phyloP scores from a whole-genome alignment of 164 flowering plant species.

The Chimonanthus praecox region DNA sequence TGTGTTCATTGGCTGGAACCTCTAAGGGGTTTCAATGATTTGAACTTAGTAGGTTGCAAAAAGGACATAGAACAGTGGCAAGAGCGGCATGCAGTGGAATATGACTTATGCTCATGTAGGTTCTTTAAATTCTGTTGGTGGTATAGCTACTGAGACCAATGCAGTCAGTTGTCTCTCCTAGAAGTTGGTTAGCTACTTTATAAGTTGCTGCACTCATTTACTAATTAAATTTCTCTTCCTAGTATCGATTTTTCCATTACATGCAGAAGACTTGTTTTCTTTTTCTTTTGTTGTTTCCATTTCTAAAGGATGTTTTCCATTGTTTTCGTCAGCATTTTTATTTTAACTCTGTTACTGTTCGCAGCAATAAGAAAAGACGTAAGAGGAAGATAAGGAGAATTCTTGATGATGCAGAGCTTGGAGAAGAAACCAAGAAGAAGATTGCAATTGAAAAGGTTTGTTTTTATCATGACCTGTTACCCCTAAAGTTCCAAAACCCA shows the following conservation, averaged over 20 bases:
- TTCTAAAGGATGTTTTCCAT: too few species aligned
- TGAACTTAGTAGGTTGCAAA: neutral
- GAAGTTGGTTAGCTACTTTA: neutral
- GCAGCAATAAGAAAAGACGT: conserved; percentile 48
- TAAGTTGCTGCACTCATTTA: neutral
- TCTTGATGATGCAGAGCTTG: conserved; percentile 86
- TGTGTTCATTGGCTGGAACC: neutral
- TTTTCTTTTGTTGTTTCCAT: too few species aligned
- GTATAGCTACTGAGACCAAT: neutral
- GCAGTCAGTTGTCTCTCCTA: conserved; percentile 1
- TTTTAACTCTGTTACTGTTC: neutral
- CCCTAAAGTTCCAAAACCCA: too few species aligned
- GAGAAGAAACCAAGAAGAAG: conserved; percentile 92
- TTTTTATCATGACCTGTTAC: neutral
- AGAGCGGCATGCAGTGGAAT: neutral
- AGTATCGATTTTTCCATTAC: neutral
- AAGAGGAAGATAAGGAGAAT: conserved; percentile 84
- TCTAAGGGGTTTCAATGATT: neutral
- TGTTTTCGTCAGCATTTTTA: neutral
- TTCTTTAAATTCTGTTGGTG: neutral
- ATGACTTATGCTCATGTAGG: neutral
- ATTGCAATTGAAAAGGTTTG: conserved; percentile 95
- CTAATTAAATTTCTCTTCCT: neutral
- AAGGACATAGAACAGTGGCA: neutral
- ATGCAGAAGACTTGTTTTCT: neutral